A percentile compares a stretch with the other conserved stretches of the same genome.
These are phyloP conservation scores for Thelonectria olida DNA, from an alignment of 2,329 filamentous ascomycete genomes.

Conservation along the genomic window DNA sequence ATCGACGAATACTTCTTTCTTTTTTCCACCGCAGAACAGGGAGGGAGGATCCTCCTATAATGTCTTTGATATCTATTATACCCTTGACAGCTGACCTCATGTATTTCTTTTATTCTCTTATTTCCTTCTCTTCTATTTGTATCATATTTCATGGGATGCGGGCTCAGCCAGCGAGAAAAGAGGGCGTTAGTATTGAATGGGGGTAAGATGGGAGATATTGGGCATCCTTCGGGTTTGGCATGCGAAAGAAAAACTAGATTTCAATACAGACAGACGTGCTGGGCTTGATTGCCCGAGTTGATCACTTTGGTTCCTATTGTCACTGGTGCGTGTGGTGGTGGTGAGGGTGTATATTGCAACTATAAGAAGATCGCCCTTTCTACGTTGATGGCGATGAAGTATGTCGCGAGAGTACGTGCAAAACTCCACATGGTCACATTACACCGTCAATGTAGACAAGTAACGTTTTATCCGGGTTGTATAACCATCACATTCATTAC, in stretches of 20 bases:
- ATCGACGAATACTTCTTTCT: constrained; percentile 17
- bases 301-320: background rate
- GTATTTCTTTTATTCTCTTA: constrained; percentile 24
- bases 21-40: constrained; percentile 28
- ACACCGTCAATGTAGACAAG: no score
- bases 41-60: constrained; percentile 24
- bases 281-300: background rate
- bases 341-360: no score
- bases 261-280: background rate
- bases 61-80: constrained; percentile 30
- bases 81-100: constrained; percentile 29
- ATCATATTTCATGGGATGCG: constrained; percentile 28
- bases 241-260: background rate
- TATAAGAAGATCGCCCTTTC: no score
- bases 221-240: background rate
- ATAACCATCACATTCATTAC: no score
- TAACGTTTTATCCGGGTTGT: no score
- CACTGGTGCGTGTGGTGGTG: no score
- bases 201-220: constrained; percentile 13
- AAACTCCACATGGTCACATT: no score
- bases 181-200: constrained; percentile 20
- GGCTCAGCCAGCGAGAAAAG: constrained; percentile 12
- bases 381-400: no score
- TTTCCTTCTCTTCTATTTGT: constrained; percentile 16
- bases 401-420: no score